Evolutionary conservation across 352 stramenopile genomes (phyloP), one percentile per base, ranked within the genome.

Genomic region (Globisporangium mamillatum): DNA sequence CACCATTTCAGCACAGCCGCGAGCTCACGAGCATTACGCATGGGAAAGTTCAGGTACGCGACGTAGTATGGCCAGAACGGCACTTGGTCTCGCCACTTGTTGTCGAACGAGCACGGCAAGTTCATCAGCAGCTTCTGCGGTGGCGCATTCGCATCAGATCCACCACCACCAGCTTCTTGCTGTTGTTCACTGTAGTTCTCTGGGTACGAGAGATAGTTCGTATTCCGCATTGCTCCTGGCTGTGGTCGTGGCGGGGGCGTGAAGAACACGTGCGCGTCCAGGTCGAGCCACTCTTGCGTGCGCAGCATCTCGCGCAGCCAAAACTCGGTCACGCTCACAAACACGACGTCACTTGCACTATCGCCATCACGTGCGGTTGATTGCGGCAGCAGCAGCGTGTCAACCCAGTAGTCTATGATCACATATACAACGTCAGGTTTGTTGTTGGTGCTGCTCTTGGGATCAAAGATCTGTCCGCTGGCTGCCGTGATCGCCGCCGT

Each of bases 31-130:
- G 74, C 60, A 29, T 75, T 73, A 2, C 24, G 63, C 44, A 90
- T 89, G 2, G 84, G 84, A 20, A 75, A 64, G 2, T 67, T 67
- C 46, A 94, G 34, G 25, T 80, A 78, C 8, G 75, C 75, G 14
- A 86, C 70, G 41, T 84, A 67, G 60, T 92, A 94, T 3, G 86
- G 86, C 86, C 86, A 94, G n/a, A 89, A 50, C 50, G 86, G 86
- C 52, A 94, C 78, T 38, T 75, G 34, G 3, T 74, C 61, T 48
- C 67, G 50, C 25, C 73, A 82, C 1, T 64, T 24, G 55, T 74
- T 79, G 22, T 34, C 41, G 25, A 75, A 73, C 12, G 84, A 89
- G 55, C 72, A 91, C 2, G 86, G 86, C 24, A 92, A 41, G 34
- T 63, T 66, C 55, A 79, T 71, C 3, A 36, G 68, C 8, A 70